Percentiles rank a stretch among this genome's conserved stretches.
Evolutionary conservation across 192 early-diverging fungal species (phyloP).

Genomic region (Umbelopsis sp.): DNA sequence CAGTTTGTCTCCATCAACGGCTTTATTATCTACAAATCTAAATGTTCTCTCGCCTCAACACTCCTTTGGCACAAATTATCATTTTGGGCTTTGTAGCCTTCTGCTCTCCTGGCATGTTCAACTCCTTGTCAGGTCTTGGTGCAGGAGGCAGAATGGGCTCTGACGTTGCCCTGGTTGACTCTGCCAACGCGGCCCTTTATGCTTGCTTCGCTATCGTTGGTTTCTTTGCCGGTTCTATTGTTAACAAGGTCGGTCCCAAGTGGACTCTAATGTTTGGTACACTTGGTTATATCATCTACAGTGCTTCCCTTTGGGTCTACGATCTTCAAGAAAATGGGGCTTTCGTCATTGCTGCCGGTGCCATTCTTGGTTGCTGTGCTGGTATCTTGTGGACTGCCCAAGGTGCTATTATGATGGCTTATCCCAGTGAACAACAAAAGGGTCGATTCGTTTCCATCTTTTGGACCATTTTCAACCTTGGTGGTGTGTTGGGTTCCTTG

Average conservation of each 20-base stretch:
- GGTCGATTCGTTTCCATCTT: constrained; percentile 82
- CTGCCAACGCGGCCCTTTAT: constrained; percentile 76
- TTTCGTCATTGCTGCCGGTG: constrained; percentile 76
- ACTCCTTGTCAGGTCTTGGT: constrained; percentile 53
- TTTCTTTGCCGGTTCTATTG: constrained; percentile 35
- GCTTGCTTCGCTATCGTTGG: constrained; percentile 64
- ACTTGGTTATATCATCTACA: constrained; percentile 68
- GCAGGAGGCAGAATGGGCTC: constrained; percentile 35
- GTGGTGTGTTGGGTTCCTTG: constrained; percentile 78
- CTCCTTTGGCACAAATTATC: constrained; percentile 69
- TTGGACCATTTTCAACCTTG: constrained; percentile 86
- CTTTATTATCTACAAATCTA: neutral
- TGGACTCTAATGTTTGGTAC: constrained; percentile 45
- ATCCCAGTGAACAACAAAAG: constrained; percentile 78
- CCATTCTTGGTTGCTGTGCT: constrained; percentile 76
- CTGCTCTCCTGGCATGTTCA: constrained; percentile 81
- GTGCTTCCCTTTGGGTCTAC: constrained; percentile 56
- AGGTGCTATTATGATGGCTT: constrained; percentile 83
- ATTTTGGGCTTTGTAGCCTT: constrained; percentile 76
- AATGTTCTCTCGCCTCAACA: constrained; percentile 45
- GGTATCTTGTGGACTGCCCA: constrained; percentile 75
- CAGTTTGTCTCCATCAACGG: neutral
- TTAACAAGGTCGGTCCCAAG: constrained; percentile 34
- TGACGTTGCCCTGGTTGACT: constrained; percentile 26
- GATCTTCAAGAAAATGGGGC: constrained; percentile 54